Base-by-base conservation (phyloP, 2,329 filamentous ascomycete species). In the Phaeosphaeriaceae sp. region DNA sequence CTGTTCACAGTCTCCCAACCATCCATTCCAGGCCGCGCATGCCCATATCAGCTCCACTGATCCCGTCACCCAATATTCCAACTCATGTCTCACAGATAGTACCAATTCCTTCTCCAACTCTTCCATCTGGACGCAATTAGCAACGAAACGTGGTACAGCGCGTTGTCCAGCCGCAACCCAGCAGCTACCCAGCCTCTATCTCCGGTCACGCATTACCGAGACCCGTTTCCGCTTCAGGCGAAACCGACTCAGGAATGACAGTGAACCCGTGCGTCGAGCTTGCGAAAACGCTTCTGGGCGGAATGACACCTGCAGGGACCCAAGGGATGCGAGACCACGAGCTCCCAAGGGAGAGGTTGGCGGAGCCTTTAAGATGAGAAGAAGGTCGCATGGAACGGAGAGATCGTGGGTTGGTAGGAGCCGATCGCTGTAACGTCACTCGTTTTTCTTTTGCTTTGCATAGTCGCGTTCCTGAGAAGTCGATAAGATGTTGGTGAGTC, bases 211-310 rank as follows among this genome's bases (percentile, higher is more conserved):
- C 46, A 48, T 31, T 48, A 48, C 22, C 46, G 46, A 48, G 46
- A 48, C 46, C 21, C 25, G 36, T 33, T 27, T 51, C 55, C 58
- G 51, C 27, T 51, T 51, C 44, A 51, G 53, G 57, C 50, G 41
- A 60, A 45, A 58, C 57, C 54, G 40, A 20, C 41, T 50, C 53
- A 56, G 57, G 57, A 63, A 60, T 63, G 57, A 63, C 48, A 51
- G 40, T 50, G 50, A 36, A 58, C 50, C 51, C 53, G 53, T 60
- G 54, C 47, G 46, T 25, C 21, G 46, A 40, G 13, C 25, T 21
- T 50, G 40, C 50, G 33, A 27, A 51, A 51, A 53, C 51, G 50
- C 57, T 49, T 46, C 52, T 51, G 55, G 21, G 57, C 54, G 57
- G 57, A 63, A 60, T 60, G 60, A 60, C 57, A 62, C 52, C 48